Evolutionary conservation across 768 basidiomycete genomes (phyloP), one percentile per base, ranked within the genome.

Genomic region (Macrolepiota albuminosa): DNA sequence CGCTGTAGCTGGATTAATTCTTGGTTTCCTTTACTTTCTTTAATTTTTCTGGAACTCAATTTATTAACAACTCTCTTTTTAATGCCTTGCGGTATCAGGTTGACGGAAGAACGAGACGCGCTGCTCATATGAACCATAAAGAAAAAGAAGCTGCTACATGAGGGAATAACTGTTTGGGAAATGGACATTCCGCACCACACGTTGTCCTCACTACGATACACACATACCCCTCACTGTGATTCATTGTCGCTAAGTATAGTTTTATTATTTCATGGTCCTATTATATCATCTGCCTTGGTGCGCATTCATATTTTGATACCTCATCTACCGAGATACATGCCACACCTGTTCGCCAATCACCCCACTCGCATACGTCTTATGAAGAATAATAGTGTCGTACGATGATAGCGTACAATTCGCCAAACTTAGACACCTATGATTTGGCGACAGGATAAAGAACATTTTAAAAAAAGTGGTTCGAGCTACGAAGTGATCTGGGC

Each of bases 51-150:
- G 67, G 64, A 60, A 69, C 63, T 55, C 64, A 72, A 72, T 72
- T 76, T 75, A 78, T 75, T 78, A 66, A 77, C 73, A 61, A 52
- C 45, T 59, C 59, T 68, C 64, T 68, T 45, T 62, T 63, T 56
- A 50, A 54, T 63, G 62, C 61, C 56, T 64, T 64, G 69, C 69
- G 63, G 62, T 66, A 67, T 71, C 75, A 91, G 89, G 77, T 76
- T 90, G 71, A 85, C 86, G 64, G 86, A 83, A 71, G 88, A 91
- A 63, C 63, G 88, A 62, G 84, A 82, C 53, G 67, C 70, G 46
- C 73, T 83, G 53, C 75, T 34, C 76, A 78, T n/a, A 54, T 16
- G 29, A 54, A 10, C 18, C 39, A 40, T 66, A 62, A 70, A 54
- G 66, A 71, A 61, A 62, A 66, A 56, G 47, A 57, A 37, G 57